Percentiles rank a stretch among this genome's conserved stretches.
Conservation (phyloP, 805 yeast genomes). For the Candida coleopterorum region DNA sequence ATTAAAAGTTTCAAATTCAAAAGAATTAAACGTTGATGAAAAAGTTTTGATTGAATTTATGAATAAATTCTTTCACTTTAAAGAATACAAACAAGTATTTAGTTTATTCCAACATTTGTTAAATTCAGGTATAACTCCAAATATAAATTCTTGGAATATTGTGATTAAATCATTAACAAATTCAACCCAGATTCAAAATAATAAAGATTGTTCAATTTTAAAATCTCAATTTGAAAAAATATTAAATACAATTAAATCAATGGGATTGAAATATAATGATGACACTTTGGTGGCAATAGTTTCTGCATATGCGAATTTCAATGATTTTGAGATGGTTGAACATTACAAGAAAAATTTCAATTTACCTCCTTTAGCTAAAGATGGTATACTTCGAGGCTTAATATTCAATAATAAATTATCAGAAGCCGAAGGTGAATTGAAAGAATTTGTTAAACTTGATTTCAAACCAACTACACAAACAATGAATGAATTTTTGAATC, state of each 20-base stretch:
- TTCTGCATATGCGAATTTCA: slow-evolving; percentile 41
- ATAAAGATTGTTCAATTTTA: slow-evolving; percentile 20
- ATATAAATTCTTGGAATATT: slow-evolving; percentile 54
- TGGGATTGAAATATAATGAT: slow-evolving; percentile 37
- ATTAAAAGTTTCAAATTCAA: not conserved
- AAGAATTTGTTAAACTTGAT: slow-evolving; percentile 27
- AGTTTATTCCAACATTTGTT: slow-evolving; percentile 49
- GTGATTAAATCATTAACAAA: slow-evolving; percentile 47
- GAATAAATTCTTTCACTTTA: slow-evolving; percentile 39
- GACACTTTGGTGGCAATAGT: slow-evolving; percentile 47
- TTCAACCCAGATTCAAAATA: slow-evolving; percentile 18
- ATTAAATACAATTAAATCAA: slow-evolving; percentile 24
- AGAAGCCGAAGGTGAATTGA: slow-evolving; percentile 42
- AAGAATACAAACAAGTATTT: slow-evolving; percentile 32
- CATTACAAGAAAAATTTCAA: slow-evolving; percentile 28
- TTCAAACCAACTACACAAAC: slow-evolving; percentile 44
- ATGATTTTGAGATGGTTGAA: slow-evolving; percentile 39
- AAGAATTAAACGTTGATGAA: slow-evolving; percentile 34
- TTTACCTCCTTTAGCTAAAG: slow-evolving; percentile 26
- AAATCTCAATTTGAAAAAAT: slow-evolving; percentile 21
- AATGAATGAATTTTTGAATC: slow-evolving; percentile 48
- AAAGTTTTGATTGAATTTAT: slow-evolving; percentile 40
- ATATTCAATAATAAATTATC: slow-evolving; percentile 32
- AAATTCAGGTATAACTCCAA: slow-evolving; percentile 34
- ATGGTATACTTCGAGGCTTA: slow-evolving; percentile 44